These are phyloP conservation scores for Auriscalpium orientale DNA, from an alignment of 768 basidiomycete species.

Conservation along the genomic window DNA sequence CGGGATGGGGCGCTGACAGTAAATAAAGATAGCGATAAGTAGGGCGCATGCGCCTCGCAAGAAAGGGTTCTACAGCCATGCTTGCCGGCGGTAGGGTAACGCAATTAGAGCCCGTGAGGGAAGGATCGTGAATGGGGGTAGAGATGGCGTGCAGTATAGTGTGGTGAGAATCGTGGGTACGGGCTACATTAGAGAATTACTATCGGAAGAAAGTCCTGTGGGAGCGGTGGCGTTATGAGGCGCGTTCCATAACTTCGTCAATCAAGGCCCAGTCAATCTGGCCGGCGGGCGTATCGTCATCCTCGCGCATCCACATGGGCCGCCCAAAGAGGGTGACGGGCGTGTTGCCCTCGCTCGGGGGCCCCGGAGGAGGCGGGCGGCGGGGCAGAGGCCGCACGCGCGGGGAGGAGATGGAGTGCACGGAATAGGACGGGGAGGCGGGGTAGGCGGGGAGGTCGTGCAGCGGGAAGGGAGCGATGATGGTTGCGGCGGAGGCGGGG, in stretches of 20 bases:
- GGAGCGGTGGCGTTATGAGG: neutral
- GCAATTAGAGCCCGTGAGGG: too few species aligned
- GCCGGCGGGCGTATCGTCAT: neutral
- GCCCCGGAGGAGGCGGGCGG: conserved; percentile 9
- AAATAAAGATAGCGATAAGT: too few species aligned
- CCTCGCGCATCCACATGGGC: neutral
- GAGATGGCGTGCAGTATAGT: too few species aligned
- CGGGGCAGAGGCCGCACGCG: conserved; percentile 3
- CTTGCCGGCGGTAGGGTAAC: too few species aligned
- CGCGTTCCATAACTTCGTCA: conserved; percentile 12
- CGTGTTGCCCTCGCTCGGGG: conserved; percentile 11
- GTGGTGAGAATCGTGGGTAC: too few species aligned
- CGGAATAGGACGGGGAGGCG: neutral
- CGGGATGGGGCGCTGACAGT: too few species aligned
- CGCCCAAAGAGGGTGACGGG: conserved; percentile 2
- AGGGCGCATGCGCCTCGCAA: too few species aligned
- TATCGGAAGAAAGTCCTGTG: too few species aligned
- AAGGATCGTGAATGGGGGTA: too few species aligned
- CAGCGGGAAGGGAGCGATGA: neutral
- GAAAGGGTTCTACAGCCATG: too few species aligned
- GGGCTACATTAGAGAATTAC: too few species aligned
- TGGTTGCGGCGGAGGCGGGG: neutral
- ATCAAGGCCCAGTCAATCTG: conserved; percentile 16
- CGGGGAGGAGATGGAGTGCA: neutral
- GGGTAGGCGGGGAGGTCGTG: neutral